A percentile compares a stretch with the other conserved stretches of the same genome.
Conservation (phyloP, 345 rosid genomes). For the Arabis alpina region DNA sequence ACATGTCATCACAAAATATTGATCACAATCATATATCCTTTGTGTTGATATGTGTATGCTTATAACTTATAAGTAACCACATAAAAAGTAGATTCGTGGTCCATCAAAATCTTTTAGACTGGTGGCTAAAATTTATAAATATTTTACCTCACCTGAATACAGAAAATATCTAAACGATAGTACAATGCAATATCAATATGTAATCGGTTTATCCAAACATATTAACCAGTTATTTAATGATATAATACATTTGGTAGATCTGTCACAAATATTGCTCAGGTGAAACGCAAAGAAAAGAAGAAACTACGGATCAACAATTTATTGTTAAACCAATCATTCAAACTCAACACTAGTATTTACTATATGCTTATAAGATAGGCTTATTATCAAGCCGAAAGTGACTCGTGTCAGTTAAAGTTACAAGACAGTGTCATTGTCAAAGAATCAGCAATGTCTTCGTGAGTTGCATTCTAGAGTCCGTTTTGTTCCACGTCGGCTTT, state of each 20-base stretch:
- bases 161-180: not conserved
- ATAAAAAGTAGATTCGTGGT: not conserved
- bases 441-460: slow-evolving; percentile 16
- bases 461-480: slow-evolving; percentile 23
- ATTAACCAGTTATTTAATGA: no score
- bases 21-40: no score
- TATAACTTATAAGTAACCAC: not conserved
- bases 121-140: not conserved
- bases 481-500: slow-evolving; percentile 28
- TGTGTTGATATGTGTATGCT: not conserved
- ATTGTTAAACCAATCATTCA: no score
- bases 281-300: no score
- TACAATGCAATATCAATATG: no score
- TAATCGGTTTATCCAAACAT: no score
- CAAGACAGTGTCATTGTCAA: slow-evolving; percentile 21
- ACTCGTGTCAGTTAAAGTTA: slow-evolving; percentile 3
- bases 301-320: no score
- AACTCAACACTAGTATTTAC: no score
- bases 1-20: slow-evolving; percentile 13
- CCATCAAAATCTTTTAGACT: slow-evolving; percentile 5
- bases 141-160: not conserved
- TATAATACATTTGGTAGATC: no score
- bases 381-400: not conserved
- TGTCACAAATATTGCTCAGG: no score
- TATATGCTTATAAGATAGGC: not conserved